Percentiles rank a stretch among this genome's conserved stretches.
Evolutionary conservation across 129 eudicot species (phyloP).

Genomic region (Lonicera japonica): DNA sequence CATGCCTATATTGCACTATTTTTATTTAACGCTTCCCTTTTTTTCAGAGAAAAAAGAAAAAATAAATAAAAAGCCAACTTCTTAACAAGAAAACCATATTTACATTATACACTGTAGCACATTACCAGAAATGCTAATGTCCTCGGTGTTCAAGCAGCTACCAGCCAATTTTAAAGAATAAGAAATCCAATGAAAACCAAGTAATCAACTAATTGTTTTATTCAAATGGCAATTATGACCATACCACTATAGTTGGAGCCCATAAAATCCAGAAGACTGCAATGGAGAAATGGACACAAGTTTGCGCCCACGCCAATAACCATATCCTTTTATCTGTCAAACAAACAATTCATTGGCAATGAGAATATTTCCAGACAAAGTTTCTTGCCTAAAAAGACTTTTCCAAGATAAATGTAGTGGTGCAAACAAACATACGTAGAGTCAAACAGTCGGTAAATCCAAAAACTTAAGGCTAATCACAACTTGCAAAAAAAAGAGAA

Average conservation of each 20-base stretch:
- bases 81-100: background rate
- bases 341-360: slow-evolving; percentile 1
- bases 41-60: too few species aligned
- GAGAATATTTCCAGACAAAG: slow-evolving; percentile 4
- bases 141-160: background rate
- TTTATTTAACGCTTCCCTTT: too few species aligned
- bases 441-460: too few species aligned
- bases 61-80: background rate
- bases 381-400: background rate
- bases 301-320: slow-evolving; percentile 81
- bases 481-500: too few species aligned
- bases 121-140: background rate
- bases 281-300: slow-evolving; percentile 65
- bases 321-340: slow-evolving; percentile 81
- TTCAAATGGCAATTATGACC: slow-evolving; percentile 5
- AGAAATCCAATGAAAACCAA: background rate
- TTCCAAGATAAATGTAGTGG: too few species aligned
- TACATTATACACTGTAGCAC: too few species aligned
- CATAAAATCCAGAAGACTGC: slow-evolving; percentile 84
- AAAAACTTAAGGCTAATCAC: too few species aligned
- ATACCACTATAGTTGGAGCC: slow-evolving; percentile 95
- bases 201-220: background rate
- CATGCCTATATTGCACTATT: too few species aligned
- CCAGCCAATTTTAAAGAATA: background rate
- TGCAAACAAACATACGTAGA: too few species aligned